Evolutionary conservation across 805 yeast species (phyloP).

Genomic region (Hanseniaspora taiwanica): DNA sequence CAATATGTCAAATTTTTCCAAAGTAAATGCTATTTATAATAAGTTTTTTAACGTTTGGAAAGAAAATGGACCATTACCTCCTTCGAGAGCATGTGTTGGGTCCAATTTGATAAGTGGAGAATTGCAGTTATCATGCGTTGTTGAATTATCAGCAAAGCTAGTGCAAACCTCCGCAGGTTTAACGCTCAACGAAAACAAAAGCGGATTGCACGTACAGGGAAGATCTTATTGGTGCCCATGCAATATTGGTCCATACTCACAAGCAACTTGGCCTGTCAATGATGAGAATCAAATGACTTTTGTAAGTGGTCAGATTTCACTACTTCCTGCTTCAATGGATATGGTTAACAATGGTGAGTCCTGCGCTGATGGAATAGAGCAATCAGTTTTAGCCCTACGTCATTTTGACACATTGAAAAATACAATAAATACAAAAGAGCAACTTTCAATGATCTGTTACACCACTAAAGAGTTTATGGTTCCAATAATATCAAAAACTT

Average conservation of each 20-base stretch:
- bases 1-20: constrained; percentile 51
- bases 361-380: constrained; percentile 17
- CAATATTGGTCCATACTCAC: constrained; percentile 96
- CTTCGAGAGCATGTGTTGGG: constrained; percentile 78
- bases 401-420: constrained; percentile 54
- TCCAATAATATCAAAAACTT: constrained; percentile 24
- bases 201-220: constrained; percentile 83
- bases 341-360: constrained; percentile 16
- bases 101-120: constrained; percentile 31
- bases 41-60: constrained; percentile 30
- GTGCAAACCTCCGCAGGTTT: constrained; percentile 8
- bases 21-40: constrained; percentile 49
- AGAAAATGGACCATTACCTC: constrained; percentile 48
- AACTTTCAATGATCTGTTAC: constrained; percentile 42
- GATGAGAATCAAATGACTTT: constrained; percentile 35
- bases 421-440: constrained; percentile 33
- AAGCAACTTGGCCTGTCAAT: constrained; percentile 42
- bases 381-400: constrained; percentile 51
- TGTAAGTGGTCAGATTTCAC: constrained; percentile 85
- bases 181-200: constrained; percentile 22
- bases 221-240: constrained; percentile 98
- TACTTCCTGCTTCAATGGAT: constrained; percentile 60
- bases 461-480: constrained; percentile 27
- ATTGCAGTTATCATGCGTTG: constrained; percentile 51
- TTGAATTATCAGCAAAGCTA: constrained; percentile 17